Evolutionary conservation across 2,329 filamentous ascomycete genomes (phyloP).

Genomic region (Elsinoe necatrix): DNA sequence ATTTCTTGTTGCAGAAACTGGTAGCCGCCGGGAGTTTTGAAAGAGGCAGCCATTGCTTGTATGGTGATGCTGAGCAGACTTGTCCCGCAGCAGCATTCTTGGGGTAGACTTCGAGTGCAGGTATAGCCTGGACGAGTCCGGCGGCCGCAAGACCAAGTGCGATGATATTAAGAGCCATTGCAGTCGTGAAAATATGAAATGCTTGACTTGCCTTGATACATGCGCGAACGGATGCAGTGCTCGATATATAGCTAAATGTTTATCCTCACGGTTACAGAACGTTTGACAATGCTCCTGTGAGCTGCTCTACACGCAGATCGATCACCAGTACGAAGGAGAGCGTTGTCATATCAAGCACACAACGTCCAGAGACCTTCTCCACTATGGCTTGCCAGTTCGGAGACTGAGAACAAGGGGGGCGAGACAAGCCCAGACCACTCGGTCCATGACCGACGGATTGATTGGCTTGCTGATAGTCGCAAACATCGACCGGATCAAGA

Average conservation of each 20-base stretch:
- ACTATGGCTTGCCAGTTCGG: background rate
- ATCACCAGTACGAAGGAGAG: background rate
- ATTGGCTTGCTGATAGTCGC: constrained; percentile 11
- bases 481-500: background rate
- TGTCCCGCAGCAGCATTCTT: constrained; percentile 1
- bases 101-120: background rate
- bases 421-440: constrained; percentile 9
- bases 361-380: background rate
- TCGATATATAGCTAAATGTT: constrained; percentile 1
- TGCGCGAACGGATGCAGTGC: background rate
- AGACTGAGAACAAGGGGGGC: background rate
- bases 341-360: constrained; percentile 9
- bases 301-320: background rate
- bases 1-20: constrained; percentile 7
- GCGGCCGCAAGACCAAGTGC: constrained; percentile 7
- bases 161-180: constrained; percentile 7
- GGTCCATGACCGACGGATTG: background rate
- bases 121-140: constrained; percentile 6
- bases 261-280: background rate
- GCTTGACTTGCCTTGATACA: constrained; percentile 7
- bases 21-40: constrained; percentile 6
- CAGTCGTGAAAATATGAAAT: background rate
- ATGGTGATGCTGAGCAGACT: constrained; percentile 8
- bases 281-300: background rate
- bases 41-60: constrained; percentile 15